phyloP scores from a whole-genome alignment of 148 eudicot genomes.

The Fagopyrum tataricum region DNA sequence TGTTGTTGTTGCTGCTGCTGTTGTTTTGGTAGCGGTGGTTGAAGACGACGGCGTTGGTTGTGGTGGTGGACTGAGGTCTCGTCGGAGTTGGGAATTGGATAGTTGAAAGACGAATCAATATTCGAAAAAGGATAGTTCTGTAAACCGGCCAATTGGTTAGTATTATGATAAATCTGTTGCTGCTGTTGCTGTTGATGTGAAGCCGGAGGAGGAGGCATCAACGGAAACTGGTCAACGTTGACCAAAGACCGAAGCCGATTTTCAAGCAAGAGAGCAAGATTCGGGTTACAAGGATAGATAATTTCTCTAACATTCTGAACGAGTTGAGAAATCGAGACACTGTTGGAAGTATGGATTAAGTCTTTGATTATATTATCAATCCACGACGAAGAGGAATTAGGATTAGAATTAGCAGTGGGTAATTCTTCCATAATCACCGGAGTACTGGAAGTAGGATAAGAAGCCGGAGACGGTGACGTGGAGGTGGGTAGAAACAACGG shows the following conservation, averaged over 20 bases:
- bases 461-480: background rate
- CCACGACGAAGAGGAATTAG: slow-evolving; percentile 38
- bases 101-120: background rate
- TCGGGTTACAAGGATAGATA: slow-evolving; percentile 89
- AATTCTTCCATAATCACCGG: background rate
- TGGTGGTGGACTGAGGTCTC: slow-evolving; percentile 2
- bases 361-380: slow-evolving; percentile 80
- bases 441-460: background rate
- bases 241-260: slow-evolving; percentile 65
- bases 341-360: slow-evolving; percentile 52
- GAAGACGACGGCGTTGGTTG: background rate
- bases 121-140: no score
- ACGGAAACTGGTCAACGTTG: slow-evolving; percentile 12
- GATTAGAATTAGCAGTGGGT: background rate
- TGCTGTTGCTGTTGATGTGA: background rate
- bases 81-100: slow-evolving; percentile 9
- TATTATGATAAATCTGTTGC: background rate
- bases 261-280: slow-evolving; percentile 66
- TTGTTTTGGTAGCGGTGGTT: background rate
- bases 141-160: no score
- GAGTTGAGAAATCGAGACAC: slow-evolving; percentile 68
- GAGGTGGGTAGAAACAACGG: slow-evolving; percentile 71
- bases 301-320: slow-evolving; percentile 87
- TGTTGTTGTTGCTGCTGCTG: no score
- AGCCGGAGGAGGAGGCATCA: background rate